Conservation (phyloP, 495 filamentous ascomycete genomes). For the Hyaloscypha bicolor region DNA sequence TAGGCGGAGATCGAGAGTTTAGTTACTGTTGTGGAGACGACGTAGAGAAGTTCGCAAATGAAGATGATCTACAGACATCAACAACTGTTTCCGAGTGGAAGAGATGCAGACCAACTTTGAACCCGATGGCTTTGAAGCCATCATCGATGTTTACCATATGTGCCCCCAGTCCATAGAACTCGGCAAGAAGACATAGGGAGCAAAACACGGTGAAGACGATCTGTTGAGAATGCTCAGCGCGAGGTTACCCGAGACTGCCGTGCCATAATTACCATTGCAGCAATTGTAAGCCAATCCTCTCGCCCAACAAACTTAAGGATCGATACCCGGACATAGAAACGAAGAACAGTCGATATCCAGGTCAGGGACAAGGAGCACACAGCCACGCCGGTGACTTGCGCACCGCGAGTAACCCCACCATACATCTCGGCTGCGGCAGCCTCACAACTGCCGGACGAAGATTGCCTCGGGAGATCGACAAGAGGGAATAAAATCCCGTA, state of each 20-base stretch:
- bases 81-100: not conserved
- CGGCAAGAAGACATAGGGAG: conserved; percentile 23
- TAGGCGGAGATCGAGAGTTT: conserved; percentile 48
- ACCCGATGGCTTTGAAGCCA: conserved; percentile 10
- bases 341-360: conserved; percentile 27
- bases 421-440: not conserved
- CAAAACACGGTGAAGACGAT: conserved; percentile 27
- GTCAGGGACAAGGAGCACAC: conserved; percentile 24
- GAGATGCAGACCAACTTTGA: conserved; percentile 18
- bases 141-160: conserved; percentile 28
- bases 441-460: not conserved
- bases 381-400: conserved; percentile 30
- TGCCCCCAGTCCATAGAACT: conserved; percentile 24
- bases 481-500: not conserved
- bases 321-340: conserved; percentile 28
- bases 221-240: conserved; percentile 6
- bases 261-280: conserved; percentile 24
- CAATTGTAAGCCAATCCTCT: conserved; percentile 32
- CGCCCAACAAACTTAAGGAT: conserved; percentile 29
- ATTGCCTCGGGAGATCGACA: conserved; percentile 5
- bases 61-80: conserved; percentile 20
- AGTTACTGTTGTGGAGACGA: conserved; percentile 36
- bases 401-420: conserved; percentile 22
- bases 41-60: conserved; percentile 43
- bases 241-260: too few relatives aligned